Evolutionary conservation across 805 yeast genomes (phyloP).

Genomic region (Candida qinlingensis): DNA sequence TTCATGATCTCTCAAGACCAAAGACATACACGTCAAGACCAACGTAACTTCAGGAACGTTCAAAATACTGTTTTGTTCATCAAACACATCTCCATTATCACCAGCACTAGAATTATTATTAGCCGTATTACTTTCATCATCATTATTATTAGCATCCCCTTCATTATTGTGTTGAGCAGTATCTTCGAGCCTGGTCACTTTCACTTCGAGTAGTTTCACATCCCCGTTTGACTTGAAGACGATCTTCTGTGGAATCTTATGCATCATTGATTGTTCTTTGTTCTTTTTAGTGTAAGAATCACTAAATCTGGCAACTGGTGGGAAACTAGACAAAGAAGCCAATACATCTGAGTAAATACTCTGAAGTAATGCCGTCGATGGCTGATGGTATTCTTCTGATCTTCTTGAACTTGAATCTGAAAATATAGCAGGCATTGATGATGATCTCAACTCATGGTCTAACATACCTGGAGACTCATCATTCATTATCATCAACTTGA

Average conservation of each 20-base stretch:
- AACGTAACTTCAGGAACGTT: constrained; percentile 17
- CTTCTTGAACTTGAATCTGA: too few relatives aligned
- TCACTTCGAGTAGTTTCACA: constrained; percentile 19
- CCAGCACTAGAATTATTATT: constrained; percentile 1
- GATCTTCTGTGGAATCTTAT: constrained; percentile 12
- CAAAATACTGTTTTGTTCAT: background rate
- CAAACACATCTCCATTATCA: too few relatives aligned
- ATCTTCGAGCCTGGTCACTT: background rate
- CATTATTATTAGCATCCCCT: too few relatives aligned
- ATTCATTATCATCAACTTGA: constrained; percentile 30
- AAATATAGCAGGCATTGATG: background rate
- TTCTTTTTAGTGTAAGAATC: constrained; percentile 2
- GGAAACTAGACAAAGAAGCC: constrained; percentile 11
- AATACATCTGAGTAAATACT: constrained; percentile 1
- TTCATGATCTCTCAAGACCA: constrained; percentile 24
- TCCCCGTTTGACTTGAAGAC: constrained; percentile 19
- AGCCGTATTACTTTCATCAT: background rate
- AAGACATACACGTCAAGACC: constrained; percentile 21
- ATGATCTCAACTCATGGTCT: constrained; percentile 11
- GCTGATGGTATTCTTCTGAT: background rate
- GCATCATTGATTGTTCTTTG: background rate
- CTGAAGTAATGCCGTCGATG: background rate
- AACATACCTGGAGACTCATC: constrained; percentile 29
- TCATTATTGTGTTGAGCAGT: background rate
- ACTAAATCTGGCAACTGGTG: constrained; percentile 21